Conservation (phyloP, 305 asterid genomes). For the Caryopteris hybrid region DNA sequence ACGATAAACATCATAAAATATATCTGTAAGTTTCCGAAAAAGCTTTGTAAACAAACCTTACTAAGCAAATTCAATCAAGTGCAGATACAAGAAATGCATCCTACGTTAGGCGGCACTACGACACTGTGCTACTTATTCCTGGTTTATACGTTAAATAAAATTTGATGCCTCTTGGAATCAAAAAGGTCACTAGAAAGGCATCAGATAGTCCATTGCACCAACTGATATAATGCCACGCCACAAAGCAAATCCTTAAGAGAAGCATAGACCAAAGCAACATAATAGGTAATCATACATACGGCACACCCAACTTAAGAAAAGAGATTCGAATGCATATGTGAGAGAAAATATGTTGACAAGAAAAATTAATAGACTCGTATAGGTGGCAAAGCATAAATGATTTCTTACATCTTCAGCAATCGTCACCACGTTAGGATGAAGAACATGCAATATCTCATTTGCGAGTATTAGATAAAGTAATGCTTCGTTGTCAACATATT, state of each 20-base stretch:
- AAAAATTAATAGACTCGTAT: neutral
- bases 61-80: neutral
- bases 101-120: neutral
- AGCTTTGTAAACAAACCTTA: neutral
- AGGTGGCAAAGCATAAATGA: conserved; percentile 2
- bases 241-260: conserved; percentile 7
- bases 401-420: conserved; percentile 95
- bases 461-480: conserved; percentile 79
- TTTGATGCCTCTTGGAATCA: neutral
- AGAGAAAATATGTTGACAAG: neutral
- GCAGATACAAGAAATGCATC: neutral
- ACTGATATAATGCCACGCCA: neutral
- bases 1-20: neutral
- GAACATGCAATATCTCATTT: conserved; percentile 78
- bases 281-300: neutral
- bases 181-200: conserved; percentile 9
- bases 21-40: neutral
- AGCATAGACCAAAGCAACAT: neutral
- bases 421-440: conserved; percentile 85
- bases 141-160: neutral
- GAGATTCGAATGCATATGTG: neutral
- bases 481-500: conserved; percentile 93
- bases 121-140: neutral
- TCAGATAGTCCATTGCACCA: neutral
- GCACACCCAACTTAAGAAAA: neutral